Percentiles rank a stretch among this genome's conserved stretches.
Evolutionary conservation across 331 rosid genomes (phyloP).

Genomic region (Ulmus americana): DNA sequence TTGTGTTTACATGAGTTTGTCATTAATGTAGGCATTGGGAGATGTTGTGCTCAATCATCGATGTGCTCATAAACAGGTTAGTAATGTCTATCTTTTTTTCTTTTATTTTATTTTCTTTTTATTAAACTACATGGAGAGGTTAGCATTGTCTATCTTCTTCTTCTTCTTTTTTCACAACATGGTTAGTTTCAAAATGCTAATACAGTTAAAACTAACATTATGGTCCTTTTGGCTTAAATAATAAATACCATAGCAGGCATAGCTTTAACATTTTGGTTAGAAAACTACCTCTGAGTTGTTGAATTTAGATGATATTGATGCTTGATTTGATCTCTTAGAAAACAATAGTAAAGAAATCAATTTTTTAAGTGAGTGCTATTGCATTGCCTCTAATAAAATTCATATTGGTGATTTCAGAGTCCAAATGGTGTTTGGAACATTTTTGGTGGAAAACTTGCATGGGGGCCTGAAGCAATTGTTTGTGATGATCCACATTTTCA

Average conservation of each 20-base stretch:
- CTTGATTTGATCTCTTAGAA: neutral
- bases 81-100: neutral
- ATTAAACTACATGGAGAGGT: neutral
- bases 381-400: constrained; percentile 11
- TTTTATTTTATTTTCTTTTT: neutral
- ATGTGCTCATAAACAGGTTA: constrained; percentile 69
- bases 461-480: constrained; percentile 87
- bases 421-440: constrained; percentile 83
- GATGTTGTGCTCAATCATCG: constrained; percentile 81
- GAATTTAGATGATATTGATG: neutral
- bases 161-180: neutral
- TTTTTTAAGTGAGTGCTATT: neutral
- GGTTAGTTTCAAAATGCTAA: neutral
- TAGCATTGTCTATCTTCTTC: neutral
- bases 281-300: neutral
- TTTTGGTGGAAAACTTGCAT: constrained; percentile 67
- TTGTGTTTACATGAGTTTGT: constrained; percentile 2
- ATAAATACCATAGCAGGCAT: neutral
- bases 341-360: too few relatives aligned
- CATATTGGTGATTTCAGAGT: constrained; percentile 46
- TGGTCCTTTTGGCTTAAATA: neutral
- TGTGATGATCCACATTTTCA: constrained; percentile 73
- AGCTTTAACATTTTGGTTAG: neutral
- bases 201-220: neutral
- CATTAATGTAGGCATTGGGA: constrained; percentile 52